These are phyloP conservation scores for Gossypium gossypioides DNA, from an alignment of 441 rosid genomes.

Conservation along the genomic window DNA sequence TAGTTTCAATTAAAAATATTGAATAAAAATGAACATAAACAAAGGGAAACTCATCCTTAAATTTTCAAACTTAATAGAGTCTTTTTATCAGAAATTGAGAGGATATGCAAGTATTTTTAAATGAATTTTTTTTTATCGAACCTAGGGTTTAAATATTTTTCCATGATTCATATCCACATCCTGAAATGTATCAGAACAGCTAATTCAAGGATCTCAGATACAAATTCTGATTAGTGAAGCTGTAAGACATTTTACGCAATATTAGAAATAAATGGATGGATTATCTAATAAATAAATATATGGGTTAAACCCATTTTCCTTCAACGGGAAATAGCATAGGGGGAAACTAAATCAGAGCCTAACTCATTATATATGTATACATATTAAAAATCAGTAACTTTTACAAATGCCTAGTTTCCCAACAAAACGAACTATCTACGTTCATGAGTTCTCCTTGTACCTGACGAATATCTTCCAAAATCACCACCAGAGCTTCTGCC, in stretches of 20 bases:
- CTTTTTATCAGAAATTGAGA: background rate
- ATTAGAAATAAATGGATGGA: background rate
- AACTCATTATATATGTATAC: background rate
- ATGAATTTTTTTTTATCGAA: background rate
- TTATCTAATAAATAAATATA: background rate
- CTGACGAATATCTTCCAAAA: slow-evolving; percentile 27
- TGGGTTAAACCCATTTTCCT: background rate
- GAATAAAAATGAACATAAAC: background rate
- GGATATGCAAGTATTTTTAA: background rate
- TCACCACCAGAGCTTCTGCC: slow-evolving; percentile 32
- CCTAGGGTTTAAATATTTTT: background rate
- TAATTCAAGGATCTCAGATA: background rate
- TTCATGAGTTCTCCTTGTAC: slow-evolving; percentile 39
- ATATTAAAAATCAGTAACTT: background rate
- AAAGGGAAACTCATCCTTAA: background rate
- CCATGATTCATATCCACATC: background rate
- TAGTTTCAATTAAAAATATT: background rate
- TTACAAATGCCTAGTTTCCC: slow-evolving; percentile 7
- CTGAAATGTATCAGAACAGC: background rate
- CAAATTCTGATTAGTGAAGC: background rate
- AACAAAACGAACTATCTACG: slow-evolving; percentile 20
- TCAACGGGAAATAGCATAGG: background rate
- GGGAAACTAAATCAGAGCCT: slow-evolving; percentile 2
- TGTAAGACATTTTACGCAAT: background rate
- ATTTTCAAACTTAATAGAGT: background rate